Evolutionary conservation across 768 basidiomycete species (phyloP), one percentile per base, ranked within the genome.

Genomic region (Lentinula sp.): DNA sequence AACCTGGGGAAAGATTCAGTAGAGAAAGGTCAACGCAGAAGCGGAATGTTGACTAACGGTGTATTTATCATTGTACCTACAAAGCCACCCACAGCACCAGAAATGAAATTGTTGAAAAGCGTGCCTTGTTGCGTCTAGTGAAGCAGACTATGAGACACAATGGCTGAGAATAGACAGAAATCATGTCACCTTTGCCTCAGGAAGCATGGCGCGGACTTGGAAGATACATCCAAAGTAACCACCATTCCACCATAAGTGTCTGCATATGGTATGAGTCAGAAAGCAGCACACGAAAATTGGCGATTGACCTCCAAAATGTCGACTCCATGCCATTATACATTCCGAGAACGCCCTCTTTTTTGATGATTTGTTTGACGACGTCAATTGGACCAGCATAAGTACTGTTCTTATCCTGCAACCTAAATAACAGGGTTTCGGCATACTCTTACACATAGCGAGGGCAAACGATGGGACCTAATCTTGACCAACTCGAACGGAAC

Each of bases 401-500:
- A 65, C 91, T 93, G 28, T 83, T 79, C 73, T 97, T 97, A 73
- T 98, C 95, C 76, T 98, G 97, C 41, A 98, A 76, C 67, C 93
- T 88, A 62, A 8, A 42, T 10, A 57, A 60, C 7, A 55, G 48
- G 18, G 61, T 37, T 50, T 16, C 20, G 20, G 28, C 15, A 28
- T 51, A 33, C 49, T 20, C 51, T 23, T 48, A 15, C 20, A 20
- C 32, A 33, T 6, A 0, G 8, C 28, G 10, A 23, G 3, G 10
- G 18, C n/a, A 48, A 43, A 16, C 32, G 12, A 68, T 73, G 28
- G 13, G 61, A 82, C 90, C 87, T 90, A 73, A 95, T 94, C 71
- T 95, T 94, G 58, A 95, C 92, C 23, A 94, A 85, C 73, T 99
- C 97, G 68, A 98, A 99, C 0, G 97, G 97, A 1, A 98, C 95